These are phyloP conservation scores for Populus hybrid DNA, from an alignment of 441 rosid genomes.

Conservation along the genomic window DNA sequence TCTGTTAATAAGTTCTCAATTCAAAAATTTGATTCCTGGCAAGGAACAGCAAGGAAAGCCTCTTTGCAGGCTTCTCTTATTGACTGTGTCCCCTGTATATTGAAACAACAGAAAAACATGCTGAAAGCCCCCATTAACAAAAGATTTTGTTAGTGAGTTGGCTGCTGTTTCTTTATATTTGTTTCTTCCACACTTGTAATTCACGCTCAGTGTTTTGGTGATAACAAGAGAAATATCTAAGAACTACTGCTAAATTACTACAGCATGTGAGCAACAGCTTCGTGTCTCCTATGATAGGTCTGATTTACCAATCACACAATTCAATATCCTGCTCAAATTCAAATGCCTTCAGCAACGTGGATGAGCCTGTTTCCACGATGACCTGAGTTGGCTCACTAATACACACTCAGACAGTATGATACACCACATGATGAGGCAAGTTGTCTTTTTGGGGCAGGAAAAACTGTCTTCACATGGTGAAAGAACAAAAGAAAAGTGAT, in stretches of 20 bases:
- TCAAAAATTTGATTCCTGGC: not conserved
- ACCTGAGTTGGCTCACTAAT: not conserved
- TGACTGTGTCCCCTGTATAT: not conserved
- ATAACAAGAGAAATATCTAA: no score
- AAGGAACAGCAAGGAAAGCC: not conserved
- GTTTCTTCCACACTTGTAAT: no score
- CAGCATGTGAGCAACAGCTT: not conserved
- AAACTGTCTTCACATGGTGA: no score
- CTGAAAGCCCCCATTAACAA: no score
- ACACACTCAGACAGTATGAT: no score
- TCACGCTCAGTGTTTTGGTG: no score
- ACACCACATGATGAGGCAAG: no score
- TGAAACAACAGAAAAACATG: not conserved
- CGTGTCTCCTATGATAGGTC: not conserved
- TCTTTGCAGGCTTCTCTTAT: not conserved
- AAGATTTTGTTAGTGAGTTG: no score
- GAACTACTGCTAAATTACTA: not conserved
- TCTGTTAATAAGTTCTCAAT: not conserved
- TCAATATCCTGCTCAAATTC: not conserved
- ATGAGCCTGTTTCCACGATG: not conserved
- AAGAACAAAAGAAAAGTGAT: no score
- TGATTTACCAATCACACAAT: not conserved
- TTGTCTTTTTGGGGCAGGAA: no score
- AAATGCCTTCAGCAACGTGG: not conserved
- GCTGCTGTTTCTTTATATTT: no score